Conservation (phyloP, 169 alveolate species). For the Plasmodium sp. region DNA sequence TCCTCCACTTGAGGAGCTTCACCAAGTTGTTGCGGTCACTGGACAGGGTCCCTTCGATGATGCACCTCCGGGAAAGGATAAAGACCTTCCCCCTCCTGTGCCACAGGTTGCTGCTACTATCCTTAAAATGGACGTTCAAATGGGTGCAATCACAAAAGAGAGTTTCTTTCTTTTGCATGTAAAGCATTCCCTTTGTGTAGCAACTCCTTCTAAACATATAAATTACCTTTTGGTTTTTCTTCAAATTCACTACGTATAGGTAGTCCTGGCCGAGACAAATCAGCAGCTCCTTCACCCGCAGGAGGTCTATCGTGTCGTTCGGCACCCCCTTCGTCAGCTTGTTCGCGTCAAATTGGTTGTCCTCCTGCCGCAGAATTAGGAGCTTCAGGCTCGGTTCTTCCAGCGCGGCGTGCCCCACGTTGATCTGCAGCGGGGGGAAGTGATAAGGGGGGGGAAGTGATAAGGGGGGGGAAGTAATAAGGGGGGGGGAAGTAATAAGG, state of each 20-base stretch:
- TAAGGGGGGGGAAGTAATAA: not conserved
- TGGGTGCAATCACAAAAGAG: conserved; percentile 25
- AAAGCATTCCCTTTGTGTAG: conserved; percentile 7
- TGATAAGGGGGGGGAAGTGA: not conserved
- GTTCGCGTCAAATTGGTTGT: conserved; percentile 14
- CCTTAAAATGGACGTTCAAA: not conserved
- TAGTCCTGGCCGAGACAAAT: conserved; percentile 51
- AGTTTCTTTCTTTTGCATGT: not conserved
- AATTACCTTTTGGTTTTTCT: conserved; percentile 7
- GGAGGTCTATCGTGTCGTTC: conserved; percentile 10
- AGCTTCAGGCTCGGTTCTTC: conserved; percentile 26
- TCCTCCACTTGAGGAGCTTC: conserved; percentile 17
- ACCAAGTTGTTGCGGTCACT: conserved; percentile 6
- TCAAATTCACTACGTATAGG: conserved; percentile 6
- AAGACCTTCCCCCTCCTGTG: conserved; percentile 5
- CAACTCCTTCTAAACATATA: conserved; percentile 32
- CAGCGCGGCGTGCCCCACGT: conserved; percentile 23
- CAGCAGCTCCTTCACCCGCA: not conserved
- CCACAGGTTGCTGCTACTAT: not conserved
- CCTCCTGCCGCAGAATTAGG: conserved; percentile 3
- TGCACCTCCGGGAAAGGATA: not conserved
- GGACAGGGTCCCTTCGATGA: conserved; percentile 22
- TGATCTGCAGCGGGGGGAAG: not conserved
- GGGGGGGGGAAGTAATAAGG: not conserved
- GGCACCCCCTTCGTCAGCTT: conserved; percentile 4